Base-by-base conservation (phyloP, 371 early-diverging fungal genomes). In the Circinella umbellata region DNA sequence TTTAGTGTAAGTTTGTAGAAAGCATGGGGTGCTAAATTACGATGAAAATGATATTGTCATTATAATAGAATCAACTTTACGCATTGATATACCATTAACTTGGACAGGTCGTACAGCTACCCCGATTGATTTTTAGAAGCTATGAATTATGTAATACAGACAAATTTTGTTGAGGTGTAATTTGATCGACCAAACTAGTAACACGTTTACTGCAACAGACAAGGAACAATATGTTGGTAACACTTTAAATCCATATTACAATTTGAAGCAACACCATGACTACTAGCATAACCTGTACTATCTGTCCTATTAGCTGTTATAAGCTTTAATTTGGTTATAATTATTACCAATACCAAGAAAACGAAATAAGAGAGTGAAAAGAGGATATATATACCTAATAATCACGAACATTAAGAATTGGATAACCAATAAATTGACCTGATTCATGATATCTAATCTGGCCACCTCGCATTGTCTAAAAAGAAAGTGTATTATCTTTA, bases 361-460 rank as follows among this genome's bases (percentile, higher is more conserved):
- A n/a, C n/a, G n/a, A n/a, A n/a, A n/a, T n/a, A n/a, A n/a, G n/a
- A n/a, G n/a, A n/a, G n/a, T n/a, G n/a, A n/a, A n/a, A n/a, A n/a
- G n/a, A n/a, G n/a, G n/a, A n/a, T n/a, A n/a, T n/a, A n/a, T n/a
- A n/a, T 84, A 89, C 91, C 75, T 87, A 72, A 64, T 80, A 84
- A 62, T 85, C 83, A 57, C 89, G 86, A 46, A 99, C 81, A 73
- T 96, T 85, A 11, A 98, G 48, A 55, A 96, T 95, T 4, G 99
- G 99, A 76, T 99, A 99, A 11, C 91, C 96, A 34, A 99, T 95
- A 48, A 99, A 81, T 82, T 99, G 99, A 0, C 98, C 98, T 4
- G 98, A 98, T 0, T 98, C 98, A 82, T 99, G 99, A 74, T 92
- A 99, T 0, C 98, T 99, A 7, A 92, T 88, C 80, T 99, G 94